A percentile compares a stretch with the other conserved stretches of the same genome.
Conservation (phyloP, 495 filamentous ascomycete species). For the Neurospora cerealis region DNA sequence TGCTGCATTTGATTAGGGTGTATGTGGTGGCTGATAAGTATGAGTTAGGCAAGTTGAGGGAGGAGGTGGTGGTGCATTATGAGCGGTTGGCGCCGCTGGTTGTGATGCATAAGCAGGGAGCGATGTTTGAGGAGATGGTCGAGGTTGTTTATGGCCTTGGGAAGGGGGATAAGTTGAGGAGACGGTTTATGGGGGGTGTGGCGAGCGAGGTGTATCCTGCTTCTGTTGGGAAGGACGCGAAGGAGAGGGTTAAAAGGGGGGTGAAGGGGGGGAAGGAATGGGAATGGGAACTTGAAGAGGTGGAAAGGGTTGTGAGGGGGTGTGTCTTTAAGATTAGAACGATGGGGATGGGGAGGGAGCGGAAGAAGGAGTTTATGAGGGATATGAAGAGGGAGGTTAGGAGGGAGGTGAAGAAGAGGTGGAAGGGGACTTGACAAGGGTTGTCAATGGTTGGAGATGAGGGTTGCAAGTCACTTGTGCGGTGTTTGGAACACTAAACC, state of each 20-base stretch:
- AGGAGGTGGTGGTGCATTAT: not conserved
- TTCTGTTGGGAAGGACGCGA: not conserved
- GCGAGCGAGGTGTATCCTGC: not conserved
- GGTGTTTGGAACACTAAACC: not conserved
- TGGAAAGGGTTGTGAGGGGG: not conserved
- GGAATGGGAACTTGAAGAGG: not conserved
- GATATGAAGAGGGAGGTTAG: not conserved
- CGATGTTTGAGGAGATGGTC: not conserved
- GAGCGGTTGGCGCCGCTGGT: not conserved
- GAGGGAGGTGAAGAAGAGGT: not conserved
- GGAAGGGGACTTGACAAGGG: not conserved
- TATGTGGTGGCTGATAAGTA: not conserved
- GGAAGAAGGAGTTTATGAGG: not conserved
- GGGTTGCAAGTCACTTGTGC: not conserved
- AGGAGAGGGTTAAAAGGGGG: not conserved
- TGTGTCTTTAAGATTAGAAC: not conserved
- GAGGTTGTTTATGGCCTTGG: not conserved
- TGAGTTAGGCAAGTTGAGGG: not conserved
- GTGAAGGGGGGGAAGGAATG: not conserved
- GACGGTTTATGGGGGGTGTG: not conserved
- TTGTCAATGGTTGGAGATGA: not conserved
- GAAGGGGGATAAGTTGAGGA: not conserved
- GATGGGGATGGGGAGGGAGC: not conserved
- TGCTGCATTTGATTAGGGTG: not conserved
- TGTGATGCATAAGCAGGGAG: not conserved